Percentiles rank a stretch among this genome's conserved stretches.
Evolutionary conservation across 208 protist species (phyloP).

Genomic region (Phytomonas sp.): DNA sequence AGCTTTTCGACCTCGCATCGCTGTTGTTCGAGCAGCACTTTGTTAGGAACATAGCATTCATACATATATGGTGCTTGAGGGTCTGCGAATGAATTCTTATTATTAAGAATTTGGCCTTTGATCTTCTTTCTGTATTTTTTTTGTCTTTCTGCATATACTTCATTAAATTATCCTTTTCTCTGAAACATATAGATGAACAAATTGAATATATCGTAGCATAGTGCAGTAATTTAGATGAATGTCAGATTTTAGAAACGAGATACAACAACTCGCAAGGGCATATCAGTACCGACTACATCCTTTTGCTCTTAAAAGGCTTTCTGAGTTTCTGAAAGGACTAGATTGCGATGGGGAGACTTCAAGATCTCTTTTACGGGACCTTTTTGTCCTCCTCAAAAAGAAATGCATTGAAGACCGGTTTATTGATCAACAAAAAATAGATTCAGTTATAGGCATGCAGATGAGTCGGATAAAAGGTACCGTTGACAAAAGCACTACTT

Average conservation of each 20-base stretch:
- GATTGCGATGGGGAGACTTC: constrained; percentile 28
- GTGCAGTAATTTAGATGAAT: constrained; percentile 15
- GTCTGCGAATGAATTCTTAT: neutral
- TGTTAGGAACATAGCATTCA: neutral
- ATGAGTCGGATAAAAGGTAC: constrained; percentile 30
- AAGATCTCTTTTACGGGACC: constrained; percentile 43
- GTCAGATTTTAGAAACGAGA: constrained; percentile 42
- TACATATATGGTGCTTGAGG: constrained; percentile 3
- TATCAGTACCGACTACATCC: constrained; percentile 77
- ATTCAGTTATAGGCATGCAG: constrained; percentile 40
- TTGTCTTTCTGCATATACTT: neutral
- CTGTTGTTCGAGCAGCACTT: neutral
- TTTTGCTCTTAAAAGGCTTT: constrained; percentile 52
- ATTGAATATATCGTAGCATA: neutral
- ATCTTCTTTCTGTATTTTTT: neutral
- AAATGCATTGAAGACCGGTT: constrained; percentile 30
- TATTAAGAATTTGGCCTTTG: neutral
- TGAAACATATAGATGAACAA: neutral
- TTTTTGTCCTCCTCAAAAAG: constrained; percentile 63
- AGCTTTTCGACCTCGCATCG: neutral
- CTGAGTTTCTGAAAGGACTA: constrained; percentile 39
- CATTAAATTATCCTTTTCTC: neutral
- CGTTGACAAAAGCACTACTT: constrained; percentile 19
- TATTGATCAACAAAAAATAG: constrained; percentile 52
- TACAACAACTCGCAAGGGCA: constrained; percentile 53